Evolutionary conservation across 2,329 filamentous ascomycete genomes (phyloP).

Genomic region (Claviceps quebecensis): DNA sequence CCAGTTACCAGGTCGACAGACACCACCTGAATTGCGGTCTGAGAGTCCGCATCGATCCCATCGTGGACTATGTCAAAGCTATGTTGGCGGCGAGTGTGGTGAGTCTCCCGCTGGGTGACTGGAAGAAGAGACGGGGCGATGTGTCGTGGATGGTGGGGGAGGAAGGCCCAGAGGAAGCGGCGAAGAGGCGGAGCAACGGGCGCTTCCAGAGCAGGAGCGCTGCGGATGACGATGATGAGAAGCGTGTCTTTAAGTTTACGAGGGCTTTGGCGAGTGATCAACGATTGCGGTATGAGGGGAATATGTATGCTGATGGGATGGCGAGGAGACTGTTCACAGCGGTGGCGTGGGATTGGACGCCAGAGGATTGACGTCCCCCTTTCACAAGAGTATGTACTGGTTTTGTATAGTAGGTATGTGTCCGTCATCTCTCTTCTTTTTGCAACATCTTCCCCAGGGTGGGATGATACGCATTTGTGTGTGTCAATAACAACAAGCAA

Average conservation of each 20-base stretch:
- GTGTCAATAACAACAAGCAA: too few species aligned
- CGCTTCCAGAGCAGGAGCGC: neutral
- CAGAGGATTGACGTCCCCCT: conserved; percentile 22
- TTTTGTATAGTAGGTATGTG: too few species aligned
- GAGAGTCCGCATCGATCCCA: conserved; percentile 47
- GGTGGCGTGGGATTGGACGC: conserved; percentile 45
- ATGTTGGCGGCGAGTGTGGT: conserved; percentile 36
- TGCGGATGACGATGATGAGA: conserved; percentile 6
- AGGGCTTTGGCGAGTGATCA: conserved; percentile 35
- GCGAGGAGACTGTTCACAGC: conserved; percentile 42
- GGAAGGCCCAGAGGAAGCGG: conserved; percentile 5
- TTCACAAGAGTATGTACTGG: too few species aligned
- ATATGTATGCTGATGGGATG: conserved; percentile 35
- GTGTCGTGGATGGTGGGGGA: conserved; percentile 26
- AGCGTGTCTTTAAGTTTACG: conserved; percentile 33
- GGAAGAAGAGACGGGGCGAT: conserved; percentile 27
- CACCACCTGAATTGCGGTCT: conserved; percentile 63
- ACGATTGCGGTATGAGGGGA: conserved; percentile 33
- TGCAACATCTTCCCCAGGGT: too few species aligned
- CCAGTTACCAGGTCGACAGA: conserved; percentile 60
- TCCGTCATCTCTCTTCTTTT: too few species aligned
- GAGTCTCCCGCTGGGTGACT: conserved; percentile 28
- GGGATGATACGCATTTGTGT: too few species aligned
- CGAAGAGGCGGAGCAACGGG: neutral
- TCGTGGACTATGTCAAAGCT: conserved; percentile 49